phyloP scores from a whole-genome alignment of 2,329 filamentous ascomycete genomes.

The Fusarium pilosicola region DNA sequence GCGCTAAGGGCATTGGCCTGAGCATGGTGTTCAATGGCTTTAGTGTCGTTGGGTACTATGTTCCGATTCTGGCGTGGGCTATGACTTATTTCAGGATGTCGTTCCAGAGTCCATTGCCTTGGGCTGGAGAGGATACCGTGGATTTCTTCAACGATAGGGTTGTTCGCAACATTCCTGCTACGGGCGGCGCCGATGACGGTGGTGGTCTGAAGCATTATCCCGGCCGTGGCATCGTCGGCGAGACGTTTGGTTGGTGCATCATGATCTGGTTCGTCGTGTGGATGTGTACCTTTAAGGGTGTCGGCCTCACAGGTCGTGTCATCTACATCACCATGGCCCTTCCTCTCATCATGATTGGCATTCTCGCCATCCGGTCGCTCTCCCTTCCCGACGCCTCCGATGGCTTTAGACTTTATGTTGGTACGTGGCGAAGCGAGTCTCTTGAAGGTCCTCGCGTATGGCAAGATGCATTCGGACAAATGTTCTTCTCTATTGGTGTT shows the following conservation, averaged over 20 bases:
- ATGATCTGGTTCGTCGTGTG: constrained; percentile 67
- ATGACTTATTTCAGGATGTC: constrained; percentile 66
- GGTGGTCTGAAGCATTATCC: constrained; percentile 49
- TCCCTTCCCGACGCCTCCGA: constrained; percentile 62
- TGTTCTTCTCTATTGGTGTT: constrained; percentile 55
- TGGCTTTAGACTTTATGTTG: constrained; percentile 56
- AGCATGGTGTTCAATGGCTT: constrained; percentile 61
- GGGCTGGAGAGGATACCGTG: constrained; percentile 47
- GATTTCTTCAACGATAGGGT: constrained; percentile 45
- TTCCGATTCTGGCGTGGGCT: constrained; percentile 64
- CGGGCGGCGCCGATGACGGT: not conserved
- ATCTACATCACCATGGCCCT: constrained; percentile 67
- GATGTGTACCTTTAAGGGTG: constrained; percentile 66
- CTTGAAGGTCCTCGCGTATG: constrained; percentile 51
- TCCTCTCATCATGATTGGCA: constrained; percentile 62
- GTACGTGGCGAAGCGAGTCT: constrained; percentile 54
- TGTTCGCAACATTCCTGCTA: constrained; percentile 41
- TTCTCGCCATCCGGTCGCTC: constrained; percentile 60
- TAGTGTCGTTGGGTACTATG: constrained; percentile 63
- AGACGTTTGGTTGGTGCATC: constrained; percentile 63
- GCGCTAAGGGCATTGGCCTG: constrained; percentile 62
- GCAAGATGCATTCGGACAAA: constrained; percentile 64
- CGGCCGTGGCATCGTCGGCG: constrained; percentile 56
- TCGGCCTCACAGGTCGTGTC: constrained; percentile 63
- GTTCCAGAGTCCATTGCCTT: constrained; percentile 62